phyloP scores from a whole-genome alignment of 1,284 basidiomycete species.

The Chiua sp. region DNA sequence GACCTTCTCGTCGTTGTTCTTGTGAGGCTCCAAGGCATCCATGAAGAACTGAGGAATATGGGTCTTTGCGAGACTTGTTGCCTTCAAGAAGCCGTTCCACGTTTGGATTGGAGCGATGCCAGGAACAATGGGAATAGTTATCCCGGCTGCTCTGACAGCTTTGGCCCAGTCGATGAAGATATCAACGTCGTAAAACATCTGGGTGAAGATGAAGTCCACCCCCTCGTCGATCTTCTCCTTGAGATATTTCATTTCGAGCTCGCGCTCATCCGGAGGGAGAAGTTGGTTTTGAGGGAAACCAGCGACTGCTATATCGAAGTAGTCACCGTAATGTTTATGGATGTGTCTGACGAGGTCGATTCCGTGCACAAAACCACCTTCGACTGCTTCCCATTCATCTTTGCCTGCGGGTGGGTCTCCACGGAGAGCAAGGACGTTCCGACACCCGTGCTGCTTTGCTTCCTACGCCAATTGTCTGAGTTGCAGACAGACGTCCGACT shows the following conservation, averaged over 20 bases:
- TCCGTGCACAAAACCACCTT: constrained; percentile 89
- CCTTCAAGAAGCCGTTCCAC: constrained; percentile 95
- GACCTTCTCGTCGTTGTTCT: constrained; percentile 92
- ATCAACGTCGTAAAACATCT: constrained; percentile 95
- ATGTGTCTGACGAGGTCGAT: constrained; percentile 93
- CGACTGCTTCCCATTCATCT: constrained; percentile 90
- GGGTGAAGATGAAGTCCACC: constrained; percentile 91
- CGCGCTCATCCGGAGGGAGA: constrained; percentile 75
- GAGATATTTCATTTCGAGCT: constrained; percentile 85
- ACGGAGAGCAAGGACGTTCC: constrained; percentile 94
- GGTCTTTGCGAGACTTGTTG: constrained; percentile 88
- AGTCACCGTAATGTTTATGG: constrained; percentile 80
- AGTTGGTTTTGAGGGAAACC: constrained; percentile 84
- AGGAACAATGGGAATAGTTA: constrained; percentile 94
- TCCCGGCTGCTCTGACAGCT: constrained; percentile 82
- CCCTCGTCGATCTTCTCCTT: constrained; percentile 90
- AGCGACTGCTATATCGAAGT: constrained; percentile 94
- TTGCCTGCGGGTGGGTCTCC: constrained; percentile 92
- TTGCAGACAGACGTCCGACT: constrained; percentile 12
- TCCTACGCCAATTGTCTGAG: constrained; percentile 57
- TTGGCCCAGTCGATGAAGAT: constrained; percentile 88
- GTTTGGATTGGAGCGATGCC: constrained; percentile 98
- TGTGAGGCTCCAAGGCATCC: constrained; percentile 87
- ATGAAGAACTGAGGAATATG: constrained; percentile 83
- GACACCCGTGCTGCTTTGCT: constrained; percentile 90